These are phyloP conservation scores for Vaccinium corymbosum DNA, from an alignment of 148 eudicot genomes.

Conservation along the genomic window DNA sequence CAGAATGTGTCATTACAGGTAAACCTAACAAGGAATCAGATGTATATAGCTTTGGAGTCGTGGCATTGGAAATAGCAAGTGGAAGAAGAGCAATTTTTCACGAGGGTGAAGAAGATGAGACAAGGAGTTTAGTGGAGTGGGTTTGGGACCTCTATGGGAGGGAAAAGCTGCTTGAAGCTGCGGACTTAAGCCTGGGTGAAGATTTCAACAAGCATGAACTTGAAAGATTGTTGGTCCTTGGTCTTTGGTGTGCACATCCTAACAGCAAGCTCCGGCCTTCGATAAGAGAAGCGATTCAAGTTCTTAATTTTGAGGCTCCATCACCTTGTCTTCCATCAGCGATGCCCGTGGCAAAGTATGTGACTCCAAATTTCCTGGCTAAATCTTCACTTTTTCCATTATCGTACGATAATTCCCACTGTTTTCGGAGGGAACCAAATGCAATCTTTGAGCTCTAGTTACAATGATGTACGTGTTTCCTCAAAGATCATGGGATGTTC, in stretches of 20 bases:
- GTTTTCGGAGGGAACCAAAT: neutral
- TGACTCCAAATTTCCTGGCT: neutral
- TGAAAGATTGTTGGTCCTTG: slow-evolving; percentile 18
- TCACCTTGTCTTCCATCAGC: slow-evolving; percentile 6
- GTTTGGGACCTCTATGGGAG: slow-evolving; percentile 21
- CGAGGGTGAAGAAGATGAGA: neutral
- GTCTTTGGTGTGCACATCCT: slow-evolving; percentile 29
- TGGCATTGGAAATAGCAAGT: slow-evolving; percentile 18
- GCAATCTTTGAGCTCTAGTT: neutral
- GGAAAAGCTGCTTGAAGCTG: slow-evolving; percentile 17
- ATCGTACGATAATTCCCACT: neutral
- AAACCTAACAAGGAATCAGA: slow-evolving; percentile 14
- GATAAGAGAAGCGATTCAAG: slow-evolving; percentile 15
- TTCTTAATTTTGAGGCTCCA: slow-evolving; percentile 17
- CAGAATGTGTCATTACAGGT: slow-evolving; percentile 7
- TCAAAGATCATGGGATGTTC: neutral
- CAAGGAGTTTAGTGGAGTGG: slow-evolving; percentile 9
- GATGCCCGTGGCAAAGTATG: slow-evolving; percentile 16
- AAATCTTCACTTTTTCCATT: neutral
- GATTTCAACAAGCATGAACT: slow-evolving; percentile 19
- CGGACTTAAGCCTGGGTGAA: neutral
- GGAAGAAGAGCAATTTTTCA: slow-evolving; percentile 15
- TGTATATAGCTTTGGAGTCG: slow-evolving; percentile 19
- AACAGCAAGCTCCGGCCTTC: slow-evolving; percentile 13
- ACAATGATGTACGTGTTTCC: neutral